Conservation (phyloP, 2,329 filamentous ascomycete species). For the Pyricularia sp. region DNA sequence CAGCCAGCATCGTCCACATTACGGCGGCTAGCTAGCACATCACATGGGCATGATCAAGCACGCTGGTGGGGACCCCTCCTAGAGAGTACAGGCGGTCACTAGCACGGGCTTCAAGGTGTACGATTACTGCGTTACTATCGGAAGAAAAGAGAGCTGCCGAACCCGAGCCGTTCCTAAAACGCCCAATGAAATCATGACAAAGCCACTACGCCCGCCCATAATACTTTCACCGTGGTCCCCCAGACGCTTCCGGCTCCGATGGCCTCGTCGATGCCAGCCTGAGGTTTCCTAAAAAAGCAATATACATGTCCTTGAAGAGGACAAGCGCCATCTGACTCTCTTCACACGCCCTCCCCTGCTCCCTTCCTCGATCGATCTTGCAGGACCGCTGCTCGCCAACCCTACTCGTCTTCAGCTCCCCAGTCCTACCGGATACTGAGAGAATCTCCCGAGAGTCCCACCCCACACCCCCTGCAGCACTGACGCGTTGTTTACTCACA, state of each 20-base stretch:
- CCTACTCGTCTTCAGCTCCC: background rate
- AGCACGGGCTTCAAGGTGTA: background rate
- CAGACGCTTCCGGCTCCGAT: slow-evolving; percentile 1
- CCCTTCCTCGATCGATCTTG: background rate
- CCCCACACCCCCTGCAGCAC: background rate
- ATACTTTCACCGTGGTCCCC: background rate
- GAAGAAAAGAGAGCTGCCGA: background rate
- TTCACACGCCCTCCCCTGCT: background rate
- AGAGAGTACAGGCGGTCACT: background rate
- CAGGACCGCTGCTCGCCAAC: background rate
- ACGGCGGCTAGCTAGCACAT: background rate
- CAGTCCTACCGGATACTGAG: background rate
- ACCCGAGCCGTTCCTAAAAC: background rate
- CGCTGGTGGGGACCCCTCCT: background rate
- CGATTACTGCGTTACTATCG: background rate
- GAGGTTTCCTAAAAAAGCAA: slow-evolving; percentile 21
- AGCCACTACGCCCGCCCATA: background rate
- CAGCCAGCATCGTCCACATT: background rate
- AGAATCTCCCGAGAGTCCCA: background rate
- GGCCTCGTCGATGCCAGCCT: background rate
- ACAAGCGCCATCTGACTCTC: slow-evolving; percentile 15
- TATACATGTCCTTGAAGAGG: slow-evolving; percentile 20
- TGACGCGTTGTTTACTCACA: background rate
- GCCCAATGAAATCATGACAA: slow-evolving; percentile 6
- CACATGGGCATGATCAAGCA: background rate